Evolutionary conservation across 768 basidiomycete genomes (phyloP).

Genomic region (Boletus rufocinnamomeus): DNA sequence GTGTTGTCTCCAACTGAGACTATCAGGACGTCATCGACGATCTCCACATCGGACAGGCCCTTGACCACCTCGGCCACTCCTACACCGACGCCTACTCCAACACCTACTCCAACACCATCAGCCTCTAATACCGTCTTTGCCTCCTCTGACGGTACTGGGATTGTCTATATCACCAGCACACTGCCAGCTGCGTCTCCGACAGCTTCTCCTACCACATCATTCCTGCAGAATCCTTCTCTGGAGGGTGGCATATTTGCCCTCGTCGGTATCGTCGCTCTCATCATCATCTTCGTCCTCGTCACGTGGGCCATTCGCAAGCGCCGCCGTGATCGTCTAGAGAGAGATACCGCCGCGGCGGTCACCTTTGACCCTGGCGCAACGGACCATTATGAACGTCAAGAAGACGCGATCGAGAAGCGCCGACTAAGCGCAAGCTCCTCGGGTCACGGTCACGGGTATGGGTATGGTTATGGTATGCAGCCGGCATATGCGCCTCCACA

Average conservation of each 20-base stretch:
- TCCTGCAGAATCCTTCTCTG: slow-evolving; percentile 68
- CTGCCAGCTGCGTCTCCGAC: slow-evolving; percentile 30
- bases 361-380: slow-evolving; percentile 49
- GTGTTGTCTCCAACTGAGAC: neutral
- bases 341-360: slow-evolving; percentile 44
- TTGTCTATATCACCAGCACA: slow-evolving; percentile 37
- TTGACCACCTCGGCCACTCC: slow-evolving; percentile 10
- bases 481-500: slow-evolving; percentile 22
- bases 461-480: slow-evolving; percentile 21
- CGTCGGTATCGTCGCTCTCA: slow-evolving; percentile 49
- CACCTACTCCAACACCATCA: slow-evolving; percentile 24
- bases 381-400: slow-evolving; percentile 30
- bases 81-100: neutral
- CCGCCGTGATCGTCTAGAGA: slow-evolving; percentile 40
- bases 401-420: slow-evolving; percentile 21
- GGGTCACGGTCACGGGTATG: slow-evolving; percentile 27
- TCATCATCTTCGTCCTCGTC: slow-evolving; percentile 44
- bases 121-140: slow-evolving; percentile 19
- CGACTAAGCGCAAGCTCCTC: slow-evolving; percentile 29
- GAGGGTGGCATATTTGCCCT: slow-evolving; percentile 58
- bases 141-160: slow-evolving; percentile 26
- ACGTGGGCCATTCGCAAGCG: slow-evolving; percentile 54
- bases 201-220: slow-evolving; percentile 36
- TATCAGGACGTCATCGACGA: slow-evolving; percentile 14
- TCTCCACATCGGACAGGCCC: slow-evolving; percentile 11